phyloP scores from a whole-genome alignment of 495 filamentous ascomycete species.

The Aspergillus wentii region DNA sequence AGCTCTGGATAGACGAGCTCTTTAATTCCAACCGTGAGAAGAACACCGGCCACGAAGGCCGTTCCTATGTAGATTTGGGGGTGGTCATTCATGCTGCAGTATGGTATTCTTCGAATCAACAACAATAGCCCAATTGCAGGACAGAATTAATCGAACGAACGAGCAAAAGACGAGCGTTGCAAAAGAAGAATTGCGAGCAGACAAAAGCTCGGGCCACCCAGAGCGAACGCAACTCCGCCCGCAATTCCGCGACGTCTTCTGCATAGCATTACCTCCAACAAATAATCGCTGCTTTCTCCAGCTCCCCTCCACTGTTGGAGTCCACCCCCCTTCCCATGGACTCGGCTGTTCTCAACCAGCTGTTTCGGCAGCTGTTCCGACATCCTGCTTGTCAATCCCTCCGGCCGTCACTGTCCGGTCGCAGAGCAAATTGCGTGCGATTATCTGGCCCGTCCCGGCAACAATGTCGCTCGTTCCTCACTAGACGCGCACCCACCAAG shows the following conservation, averaged over 20 bases:
- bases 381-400: slow-evolving; percentile 60
- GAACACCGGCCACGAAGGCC: slow-evolving; percentile 69
- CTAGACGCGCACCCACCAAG: slow-evolving; percentile 24
- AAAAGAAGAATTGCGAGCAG: background rate
- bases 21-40: slow-evolving; percentile 69
- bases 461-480: slow-evolving; percentile 40
- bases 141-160: too few species aligned
- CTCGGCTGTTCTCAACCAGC: slow-evolving; percentile 66
- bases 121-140: too few species aligned
- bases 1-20: slow-evolving; percentile 62
- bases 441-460: slow-evolving; percentile 22
- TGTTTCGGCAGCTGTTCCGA: slow-evolving; percentile 79
- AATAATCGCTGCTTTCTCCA: slow-evolving; percentile 4
- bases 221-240: slow-evolving; percentile 11
- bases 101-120: background rate
- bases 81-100: slow-evolving; percentile 19
- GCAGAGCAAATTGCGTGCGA: slow-evolving; percentile 12
- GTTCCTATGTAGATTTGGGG: slow-evolving; percentile 48
- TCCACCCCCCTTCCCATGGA: slow-evolving; percentile 56
- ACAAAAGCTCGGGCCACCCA: slow-evolving; percentile 29
- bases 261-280: too few species aligned
- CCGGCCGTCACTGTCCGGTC: slow-evolving; percentile 19
- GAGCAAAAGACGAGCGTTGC: too few species aligned
- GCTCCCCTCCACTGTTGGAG: slow-evolving; percentile 2
- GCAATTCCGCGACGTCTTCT: too few species aligned